These are phyloP conservation scores for Fistulifera solaris DNA, from an alignment of 108 stramenopile species.

Conservation along the genomic window DNA sequence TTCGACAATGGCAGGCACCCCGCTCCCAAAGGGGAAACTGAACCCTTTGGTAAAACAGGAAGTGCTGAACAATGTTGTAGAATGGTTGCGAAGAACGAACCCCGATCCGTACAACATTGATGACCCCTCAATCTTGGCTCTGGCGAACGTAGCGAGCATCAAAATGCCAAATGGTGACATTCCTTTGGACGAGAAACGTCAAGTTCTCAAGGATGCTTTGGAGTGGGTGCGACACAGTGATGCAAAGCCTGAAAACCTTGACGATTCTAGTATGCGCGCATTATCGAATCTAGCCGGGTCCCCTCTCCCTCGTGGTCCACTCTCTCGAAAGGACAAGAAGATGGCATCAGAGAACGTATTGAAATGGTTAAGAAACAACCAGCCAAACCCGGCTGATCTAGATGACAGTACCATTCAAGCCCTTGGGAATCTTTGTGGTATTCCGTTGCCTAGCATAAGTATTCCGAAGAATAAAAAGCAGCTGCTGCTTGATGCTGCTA, in stretches of 20 bases:
- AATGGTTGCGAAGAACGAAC: conserved; percentile 10
- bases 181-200: background rate
- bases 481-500: conserved; percentile 9
- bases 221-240: conserved; percentile 21
- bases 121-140: conserved; percentile 6
- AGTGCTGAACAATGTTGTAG: background rate
- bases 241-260: background rate
- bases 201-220: conserved; percentile 22
- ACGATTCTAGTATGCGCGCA: conserved; percentile 3
- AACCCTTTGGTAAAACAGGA: background rate
- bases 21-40: conserved; percentile 2
- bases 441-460: conserved; percentile 4
- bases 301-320: conserved; percentile 3
- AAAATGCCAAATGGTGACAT: background rate
- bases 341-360: conserved; percentile 2
- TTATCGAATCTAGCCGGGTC: conserved; percentile 11
- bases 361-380: conserved; percentile 10
- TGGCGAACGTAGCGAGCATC: conserved; percentile 1
- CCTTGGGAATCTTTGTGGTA: conserved; percentile 5
- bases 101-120: conserved; percentile 2
- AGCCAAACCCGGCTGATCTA: conserved; percentile 1
- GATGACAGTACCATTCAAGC: conserved; percentile 7
- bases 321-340: conserved; percentile 4
- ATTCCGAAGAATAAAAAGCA: background rate
- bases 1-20: conserved; percentile 4